Conservation (phyloP, 129 eudicot genomes). For the Tanacetum coccineum region DNA sequence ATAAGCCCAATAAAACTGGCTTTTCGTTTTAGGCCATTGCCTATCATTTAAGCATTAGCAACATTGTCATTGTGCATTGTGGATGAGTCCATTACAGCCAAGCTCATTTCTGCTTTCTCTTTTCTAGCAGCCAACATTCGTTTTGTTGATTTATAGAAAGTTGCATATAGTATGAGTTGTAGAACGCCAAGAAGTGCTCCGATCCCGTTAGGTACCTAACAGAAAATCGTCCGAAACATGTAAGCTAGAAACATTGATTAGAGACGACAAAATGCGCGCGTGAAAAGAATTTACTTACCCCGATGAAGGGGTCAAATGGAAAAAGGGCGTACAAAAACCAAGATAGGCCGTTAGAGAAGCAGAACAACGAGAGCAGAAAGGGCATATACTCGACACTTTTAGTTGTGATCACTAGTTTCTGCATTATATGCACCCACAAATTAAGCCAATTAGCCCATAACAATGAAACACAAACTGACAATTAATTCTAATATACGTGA, state of each 20-base stretch:
- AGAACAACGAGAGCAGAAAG: slow-evolving; percentile 60
- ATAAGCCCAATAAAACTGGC: neutral
- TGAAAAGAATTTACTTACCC: slow-evolving; percentile 35
- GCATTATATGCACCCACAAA: slow-evolving; percentile 21
- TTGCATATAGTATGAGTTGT: slow-evolving; percentile 63
- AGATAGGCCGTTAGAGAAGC: slow-evolving; percentile 55
- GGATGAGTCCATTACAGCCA: slow-evolving; percentile 19
- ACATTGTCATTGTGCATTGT: neutral
- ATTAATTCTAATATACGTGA: neutral
- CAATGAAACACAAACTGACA: neutral
- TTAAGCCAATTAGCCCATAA: neutral
- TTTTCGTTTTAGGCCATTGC: slow-evolving; percentile 8
- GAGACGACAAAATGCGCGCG: neutral
- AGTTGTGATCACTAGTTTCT: slow-evolving; percentile 80
- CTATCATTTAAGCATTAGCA: neutral
- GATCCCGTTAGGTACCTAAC: slow-evolving; percentile 69
- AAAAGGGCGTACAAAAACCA: slow-evolving; percentile 72
- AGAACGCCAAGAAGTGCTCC: slow-evolving; percentile 59
- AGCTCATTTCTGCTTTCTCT: slow-evolving; percentile 44
- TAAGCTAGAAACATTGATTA: neutral
- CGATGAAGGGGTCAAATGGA: slow-evolving; percentile 60
- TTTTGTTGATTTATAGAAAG: slow-evolving; percentile 63
- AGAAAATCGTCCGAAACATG: neutral
- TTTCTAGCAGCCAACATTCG: slow-evolving; percentile 44
- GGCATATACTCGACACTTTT: slow-evolving; percentile 94